Evolutionary conservation across 2,329 filamentous ascomycete species (phyloP).

Genomic region (Herpomyces periplanetae): DNA sequence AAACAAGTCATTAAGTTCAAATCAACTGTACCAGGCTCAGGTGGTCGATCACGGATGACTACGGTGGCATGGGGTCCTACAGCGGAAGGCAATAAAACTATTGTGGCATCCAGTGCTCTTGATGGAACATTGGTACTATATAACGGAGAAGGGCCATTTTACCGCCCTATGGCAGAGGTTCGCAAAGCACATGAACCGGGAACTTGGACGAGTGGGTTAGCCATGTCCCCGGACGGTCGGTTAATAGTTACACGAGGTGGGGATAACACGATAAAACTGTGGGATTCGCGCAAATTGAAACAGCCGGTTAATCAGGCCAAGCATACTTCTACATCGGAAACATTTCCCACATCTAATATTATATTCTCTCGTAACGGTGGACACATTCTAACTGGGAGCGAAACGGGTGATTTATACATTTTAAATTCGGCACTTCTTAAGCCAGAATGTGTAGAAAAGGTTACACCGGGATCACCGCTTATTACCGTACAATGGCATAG

Average conservation of each 20-base stretch:
- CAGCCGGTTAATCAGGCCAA: slow-evolving; percentile 37
- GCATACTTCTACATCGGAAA: slow-evolving; percentile 41
- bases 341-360: slow-evolving; percentile 55
- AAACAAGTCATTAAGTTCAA: slow-evolving; percentile 88
- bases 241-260: slow-evolving; percentile 67
- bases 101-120: slow-evolving; percentile 43
- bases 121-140: slow-evolving; percentile 81
- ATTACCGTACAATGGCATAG: slow-evolving; percentile 67
- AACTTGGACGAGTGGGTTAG: slow-evolving; percentile 69
- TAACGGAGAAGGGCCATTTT: slow-evolving; percentile 49
- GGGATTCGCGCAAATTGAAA: slow-evolving; percentile 90
- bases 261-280: slow-evolving; percentile 70
- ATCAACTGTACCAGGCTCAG: slow-evolving; percentile 48
- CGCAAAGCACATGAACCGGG: slow-evolving; percentile 38
- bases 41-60: slow-evolving; percentile 72
- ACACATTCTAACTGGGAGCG: slow-evolving; percentile 58
- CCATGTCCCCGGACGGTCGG: slow-evolving; percentile 59
- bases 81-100: slow-evolving; percentile 35
- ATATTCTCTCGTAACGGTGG: slow-evolving; percentile 49
- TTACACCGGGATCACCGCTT: slow-evolving; percentile 48
- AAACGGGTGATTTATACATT: slow-evolving; percentile 52
- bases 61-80: slow-evolving; percentile 49
- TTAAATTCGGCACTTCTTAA: slow-evolving; percentile 65
- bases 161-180: slow-evolving; percentile 42
- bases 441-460: slow-evolving; percentile 43